These are phyloP conservation scores for Entomortierella chlamydospora DNA, from an alignment of 192 early-diverging fungal genomes.

Conservation along the genomic window DNA sequence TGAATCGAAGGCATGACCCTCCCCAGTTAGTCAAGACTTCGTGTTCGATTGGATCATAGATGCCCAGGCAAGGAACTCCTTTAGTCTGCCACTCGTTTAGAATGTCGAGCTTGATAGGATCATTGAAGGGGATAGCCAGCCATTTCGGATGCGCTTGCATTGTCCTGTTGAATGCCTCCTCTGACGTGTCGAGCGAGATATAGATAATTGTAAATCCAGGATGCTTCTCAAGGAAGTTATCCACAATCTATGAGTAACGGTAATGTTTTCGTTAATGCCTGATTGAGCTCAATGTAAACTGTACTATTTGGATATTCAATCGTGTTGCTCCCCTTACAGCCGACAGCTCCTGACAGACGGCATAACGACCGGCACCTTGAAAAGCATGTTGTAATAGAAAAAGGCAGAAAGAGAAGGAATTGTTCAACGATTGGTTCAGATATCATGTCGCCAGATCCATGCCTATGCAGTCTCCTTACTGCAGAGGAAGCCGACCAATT, in stretches of 20 bases:
- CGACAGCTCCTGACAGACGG: constrained; percentile 41
- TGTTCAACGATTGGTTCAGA: too few relatives aligned
- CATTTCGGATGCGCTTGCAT: constrained; percentile 35
- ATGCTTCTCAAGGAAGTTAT: constrained; percentile 32
- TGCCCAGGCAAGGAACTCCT: constrained; percentile 35
- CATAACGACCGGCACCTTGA: constrained; percentile 32
- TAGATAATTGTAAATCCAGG: constrained; percentile 38
- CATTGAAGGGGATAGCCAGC: constrained; percentile 40
- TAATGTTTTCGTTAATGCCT: neutral
- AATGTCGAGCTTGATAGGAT: constrained; percentile 27
- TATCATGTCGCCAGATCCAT: too few relatives aligned
- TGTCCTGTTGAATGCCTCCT: constrained; percentile 34
- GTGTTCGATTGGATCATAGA: constrained; percentile 42
- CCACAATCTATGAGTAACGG: constrained; percentile 4
- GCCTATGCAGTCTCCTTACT: too few relatives aligned
- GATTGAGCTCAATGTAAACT: too few relatives aligned
- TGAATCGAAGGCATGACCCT: constrained; percentile 46
- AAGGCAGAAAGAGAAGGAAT: neutral
- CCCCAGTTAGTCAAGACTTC: constrained; percentile 47
- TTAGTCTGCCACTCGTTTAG: constrained; percentile 49
- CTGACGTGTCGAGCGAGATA: constrained; percentile 24
- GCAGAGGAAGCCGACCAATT: constrained; percentile 44
- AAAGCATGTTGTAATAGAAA: too few relatives aligned
- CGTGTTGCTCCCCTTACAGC: neutral
- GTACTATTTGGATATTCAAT: neutral